Evolutionary conservation across 139 green algal genomes (phyloP).

Genomic region (Tetraselmis striata): DNA sequence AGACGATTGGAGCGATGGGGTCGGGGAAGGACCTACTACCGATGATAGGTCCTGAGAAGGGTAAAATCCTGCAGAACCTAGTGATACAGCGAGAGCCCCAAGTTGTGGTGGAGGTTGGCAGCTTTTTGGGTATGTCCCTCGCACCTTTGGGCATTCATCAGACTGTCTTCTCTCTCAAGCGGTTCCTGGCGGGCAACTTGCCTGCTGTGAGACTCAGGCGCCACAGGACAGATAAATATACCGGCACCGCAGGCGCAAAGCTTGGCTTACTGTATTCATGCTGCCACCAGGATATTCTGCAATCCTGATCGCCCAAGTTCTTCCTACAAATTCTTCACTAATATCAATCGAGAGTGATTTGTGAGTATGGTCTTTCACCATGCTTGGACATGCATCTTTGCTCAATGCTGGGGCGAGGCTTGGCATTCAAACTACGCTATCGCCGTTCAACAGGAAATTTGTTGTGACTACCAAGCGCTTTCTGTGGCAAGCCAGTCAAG

Average conservation of each 20-base stretch:
- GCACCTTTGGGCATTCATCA: not conserved
- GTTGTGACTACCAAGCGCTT: slow-evolving; percentile 51
- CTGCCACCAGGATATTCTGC: slow-evolving; percentile 52
- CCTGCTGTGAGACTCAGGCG: no score
- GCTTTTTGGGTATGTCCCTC: slow-evolving; percentile 25
- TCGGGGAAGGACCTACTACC: slow-evolving; percentile 48
- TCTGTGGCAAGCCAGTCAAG: slow-evolving; percentile 48
- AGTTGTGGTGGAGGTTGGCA: slow-evolving; percentile 55
- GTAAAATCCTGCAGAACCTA: slow-evolving; percentile 40
- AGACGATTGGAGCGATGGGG: slow-evolving; percentile 55
- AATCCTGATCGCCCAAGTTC: slow-evolving; percentile 41
- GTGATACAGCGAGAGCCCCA: slow-evolving; percentile 30
- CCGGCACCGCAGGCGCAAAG: no score
- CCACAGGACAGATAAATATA: no score
- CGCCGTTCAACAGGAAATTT: slow-evolving; percentile 37
- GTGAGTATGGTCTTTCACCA: no score
- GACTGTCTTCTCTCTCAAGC: no score
- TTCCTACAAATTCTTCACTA: slow-evolving; percentile 26
- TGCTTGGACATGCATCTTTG: no score
- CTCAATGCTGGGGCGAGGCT: no score
- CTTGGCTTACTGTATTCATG: no score
- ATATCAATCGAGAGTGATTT: slow-evolving; percentile 53
- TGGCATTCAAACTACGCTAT: no score
- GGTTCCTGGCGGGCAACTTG: no score
- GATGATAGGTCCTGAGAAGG: slow-evolving; percentile 55